phyloP scores from a whole-genome alignment of 805 yeast species.

The Ogataea angusta region DNA sequence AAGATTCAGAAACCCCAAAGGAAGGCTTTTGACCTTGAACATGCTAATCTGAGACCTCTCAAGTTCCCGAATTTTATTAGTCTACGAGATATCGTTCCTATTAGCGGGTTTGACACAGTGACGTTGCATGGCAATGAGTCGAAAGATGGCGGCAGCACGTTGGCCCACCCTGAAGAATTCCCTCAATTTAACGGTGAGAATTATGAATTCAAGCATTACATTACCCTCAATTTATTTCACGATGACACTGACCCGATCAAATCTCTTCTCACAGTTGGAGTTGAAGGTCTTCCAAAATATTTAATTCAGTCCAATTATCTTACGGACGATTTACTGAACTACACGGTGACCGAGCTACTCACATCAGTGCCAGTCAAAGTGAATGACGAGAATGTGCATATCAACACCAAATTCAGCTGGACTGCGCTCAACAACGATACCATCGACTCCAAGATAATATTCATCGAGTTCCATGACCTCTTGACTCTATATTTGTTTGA shows the following conservation, averaged over 20 bases:
- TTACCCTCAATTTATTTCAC: conserved; percentile 6
- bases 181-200: background rate
- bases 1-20: conserved; percentile 1
- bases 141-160: background rate
- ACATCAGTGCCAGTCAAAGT: conserved; percentile 2
- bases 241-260: conserved; percentile 2
- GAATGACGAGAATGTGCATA: background rate
- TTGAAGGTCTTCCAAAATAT: conserved; percentile 20
- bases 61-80: conserved; percentile 13
- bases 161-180: too few relatives aligned
- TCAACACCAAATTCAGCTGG: conserved; percentile 24
- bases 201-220: conserved; percentile 11
- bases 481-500: conserved; percentile 25
- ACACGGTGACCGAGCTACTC: conserved; percentile 10
- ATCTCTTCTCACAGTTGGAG: conserved; percentile 13
- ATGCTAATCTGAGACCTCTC: background rate
- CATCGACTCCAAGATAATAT: conserved; percentile 21
- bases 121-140: conserved; percentile 1
- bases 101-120: conserved; percentile 10
- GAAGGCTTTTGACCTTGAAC: background rate
- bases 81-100: conserved; percentile 16
- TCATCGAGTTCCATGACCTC: conserved; percentile 28
- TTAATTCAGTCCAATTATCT: conserved; percentile 15
- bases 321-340: conserved; percentile 22
- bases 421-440: conserved; percentile 18